Percentiles rank a stretch among this genome's conserved stretches.
Conservation (phyloP, 345 rosid genomes). For the Abelmoschus esculentus region DNA sequence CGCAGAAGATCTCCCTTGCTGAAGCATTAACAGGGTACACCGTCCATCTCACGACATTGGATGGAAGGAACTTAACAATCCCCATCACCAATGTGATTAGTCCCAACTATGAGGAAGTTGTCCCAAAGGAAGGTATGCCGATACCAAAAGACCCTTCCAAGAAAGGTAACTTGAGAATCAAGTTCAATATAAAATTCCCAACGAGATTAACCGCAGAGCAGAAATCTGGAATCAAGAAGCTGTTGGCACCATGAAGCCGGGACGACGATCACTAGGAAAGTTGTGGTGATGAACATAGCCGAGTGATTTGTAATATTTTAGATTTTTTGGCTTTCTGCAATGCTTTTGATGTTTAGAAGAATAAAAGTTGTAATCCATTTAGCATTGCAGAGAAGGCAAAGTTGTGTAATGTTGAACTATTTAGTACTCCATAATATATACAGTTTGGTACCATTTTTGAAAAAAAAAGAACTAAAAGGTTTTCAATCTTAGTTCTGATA, state of each 20-base stretch:
- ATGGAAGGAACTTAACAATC: conserved; percentile 56
- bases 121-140: conserved; percentile 84
- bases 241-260: conserved; percentile 27
- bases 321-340: background rate
- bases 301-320: background rate
- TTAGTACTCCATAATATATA: no score
- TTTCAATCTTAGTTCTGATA: no score
- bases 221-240: conserved; percentile 67
- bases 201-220: conserved; percentile 57
- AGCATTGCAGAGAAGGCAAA: background rate
- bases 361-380: background rate
- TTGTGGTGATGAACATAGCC: background rate
- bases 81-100: conserved; percentile 54
- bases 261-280: background rate
- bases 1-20: conserved; percentile 52
- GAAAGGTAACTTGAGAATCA: conserved; percentile 73
- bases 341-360: conserved; percentile 2
- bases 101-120: conserved; percentile 69
- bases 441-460: no score
- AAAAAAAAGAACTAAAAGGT: no score
- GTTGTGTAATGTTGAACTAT: background rate
- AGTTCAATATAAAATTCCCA: conserved; percentile 64
- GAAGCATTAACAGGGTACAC: conserved; percentile 69
- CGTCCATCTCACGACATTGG: conserved; percentile 46
- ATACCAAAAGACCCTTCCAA: conserved; percentile 54